These are phyloP conservation scores for Pichia sp. DNA, from an alignment of 1,139 yeast species.

Conservation along the genomic window DNA sequence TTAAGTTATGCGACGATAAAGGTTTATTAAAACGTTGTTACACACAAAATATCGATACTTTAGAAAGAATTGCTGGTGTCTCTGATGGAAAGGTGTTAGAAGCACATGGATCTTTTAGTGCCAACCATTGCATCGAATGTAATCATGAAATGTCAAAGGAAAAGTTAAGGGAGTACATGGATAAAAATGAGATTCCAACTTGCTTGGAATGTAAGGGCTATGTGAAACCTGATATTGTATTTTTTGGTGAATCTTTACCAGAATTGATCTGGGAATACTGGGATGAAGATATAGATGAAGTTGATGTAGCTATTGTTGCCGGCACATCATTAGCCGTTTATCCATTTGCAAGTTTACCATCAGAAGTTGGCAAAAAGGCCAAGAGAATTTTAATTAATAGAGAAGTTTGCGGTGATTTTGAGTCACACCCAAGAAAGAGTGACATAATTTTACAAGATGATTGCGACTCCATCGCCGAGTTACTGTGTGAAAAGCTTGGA, in stretches of 20 bases:
- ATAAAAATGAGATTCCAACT: slow-evolving; percentile 30
- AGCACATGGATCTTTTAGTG: slow-evolving; percentile 94
- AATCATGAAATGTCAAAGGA: slow-evolving; percentile 49
- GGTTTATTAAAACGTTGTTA: slow-evolving; percentile 64
- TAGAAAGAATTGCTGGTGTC: slow-evolving; percentile 85
- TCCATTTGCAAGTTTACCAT: slow-evolving; percentile 86
- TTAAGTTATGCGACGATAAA: slow-evolving; percentile 65
- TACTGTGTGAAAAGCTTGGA: slow-evolving; percentile 54
- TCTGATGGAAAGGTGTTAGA: slow-evolving; percentile 65
- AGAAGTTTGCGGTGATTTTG: slow-evolving; percentile 76
- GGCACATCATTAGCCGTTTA: slow-evolving; percentile 89
- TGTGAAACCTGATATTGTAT: slow-evolving; percentile 91
- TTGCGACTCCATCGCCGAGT: slow-evolving; percentile 62
- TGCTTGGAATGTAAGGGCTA: slow-evolving; percentile 62
- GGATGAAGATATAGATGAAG: slow-evolving; percentile 57
- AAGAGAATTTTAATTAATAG: slow-evolving; percentile 68
- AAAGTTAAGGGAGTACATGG: slow-evolving; percentile 41
- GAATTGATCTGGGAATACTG: slow-evolving; percentile 60
- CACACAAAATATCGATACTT: slow-evolving; percentile 91
- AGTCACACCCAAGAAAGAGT: slow-evolving; percentile 44
- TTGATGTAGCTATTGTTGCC: slow-evolving; percentile 83
- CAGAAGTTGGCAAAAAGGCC: slow-evolving; percentile 50
- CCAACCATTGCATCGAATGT: slow-evolving; percentile 81
- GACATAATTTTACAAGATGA: slow-evolving; percentile 62
- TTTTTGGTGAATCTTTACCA: slow-evolving; percentile 89